Evolutionary conservation across 139 green algal species (phyloP).

Genomic region (Tetradesmus lagerheimii): DNA sequence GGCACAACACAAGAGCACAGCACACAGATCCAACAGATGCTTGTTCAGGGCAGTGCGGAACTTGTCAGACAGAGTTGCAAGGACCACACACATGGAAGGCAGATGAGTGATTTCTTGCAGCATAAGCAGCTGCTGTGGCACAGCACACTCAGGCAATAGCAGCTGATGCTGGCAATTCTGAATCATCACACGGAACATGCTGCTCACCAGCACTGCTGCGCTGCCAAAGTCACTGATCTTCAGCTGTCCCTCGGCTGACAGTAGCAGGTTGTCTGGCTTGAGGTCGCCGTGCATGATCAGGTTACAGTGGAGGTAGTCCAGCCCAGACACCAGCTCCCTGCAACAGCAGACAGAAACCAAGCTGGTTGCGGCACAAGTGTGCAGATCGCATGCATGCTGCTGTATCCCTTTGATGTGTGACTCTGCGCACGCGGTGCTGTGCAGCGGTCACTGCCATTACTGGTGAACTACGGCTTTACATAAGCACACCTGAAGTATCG

Average conservation of each 20-base stretch:
- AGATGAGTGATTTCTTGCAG: no score
- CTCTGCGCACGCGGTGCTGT: no score
- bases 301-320: conserved; percentile 60
- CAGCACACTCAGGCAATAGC: not conserved
- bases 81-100: not conserved
- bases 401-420: not conserved
- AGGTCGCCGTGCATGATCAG: conserved; percentile 63
- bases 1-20: not conserved
- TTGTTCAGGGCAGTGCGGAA: not conserved
- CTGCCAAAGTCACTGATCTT: conserved; percentile 68
- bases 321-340: conserved; percentile 53
- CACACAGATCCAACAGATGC: not conserved
- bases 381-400: not conserved
- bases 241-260: conserved; percentile 50
- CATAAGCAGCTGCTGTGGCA: not conserved
- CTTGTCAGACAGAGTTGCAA: not conserved
- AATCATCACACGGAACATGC: not conserved
- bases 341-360: conserved; percentile 26
- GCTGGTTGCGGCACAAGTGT: no score
- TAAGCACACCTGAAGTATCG: conserved; percentile 39
- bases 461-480: not conserved
- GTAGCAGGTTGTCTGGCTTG: conserved; percentile 69
- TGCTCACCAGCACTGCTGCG: conserved; percentile 22
- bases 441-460: not conserved
- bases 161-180: not conserved